phyloP scores from a whole-genome alignment of 1,284 basidiomycete species.

The Austropuccinia psidii region DNA sequence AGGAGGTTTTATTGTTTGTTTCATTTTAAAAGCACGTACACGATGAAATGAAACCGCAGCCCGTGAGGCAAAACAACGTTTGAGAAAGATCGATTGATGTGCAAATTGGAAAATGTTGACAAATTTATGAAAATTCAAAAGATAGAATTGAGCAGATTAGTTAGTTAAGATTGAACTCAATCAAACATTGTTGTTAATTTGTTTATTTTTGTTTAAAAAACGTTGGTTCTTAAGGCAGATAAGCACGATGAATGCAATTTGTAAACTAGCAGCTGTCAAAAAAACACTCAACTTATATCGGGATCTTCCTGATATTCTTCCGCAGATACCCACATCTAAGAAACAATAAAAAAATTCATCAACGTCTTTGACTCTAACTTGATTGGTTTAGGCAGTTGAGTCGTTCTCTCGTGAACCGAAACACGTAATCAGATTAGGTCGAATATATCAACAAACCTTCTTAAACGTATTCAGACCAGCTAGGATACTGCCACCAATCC shows the following conservation, averaged over 20 bases:
- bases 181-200: too few species aligned
- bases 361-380: neutral
- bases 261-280: neutral
- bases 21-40: too few species aligned
- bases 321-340: conserved; percentile 94
- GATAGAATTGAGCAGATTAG: too few species aligned
- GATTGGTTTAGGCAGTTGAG: neutral
- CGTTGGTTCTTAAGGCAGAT: too few species aligned
- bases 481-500: conserved; percentile 96
- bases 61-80: too few species aligned
- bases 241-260: neutral
- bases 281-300: conserved; percentile 59
- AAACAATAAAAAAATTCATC: neutral
- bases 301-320: conserved; percentile 99
- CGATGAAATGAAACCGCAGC: too few species aligned
- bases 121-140: too few species aligned
- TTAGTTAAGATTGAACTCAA: too few species aligned
- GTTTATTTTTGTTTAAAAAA: too few species aligned
- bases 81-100: too few species aligned
- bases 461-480: conserved; percentile 95
- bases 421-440: neutral
- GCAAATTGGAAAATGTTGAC: too few species aligned
- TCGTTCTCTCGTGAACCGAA: neutral
- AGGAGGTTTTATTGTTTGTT: too few species aligned
- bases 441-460: conserved; percentile 57